A percentile compares a stretch with the other conserved stretches of the same genome.
Evolutionary conservation across 768 basidiomycete genomes (phyloP).

Genomic region (Tulasnella sp.): DNA sequence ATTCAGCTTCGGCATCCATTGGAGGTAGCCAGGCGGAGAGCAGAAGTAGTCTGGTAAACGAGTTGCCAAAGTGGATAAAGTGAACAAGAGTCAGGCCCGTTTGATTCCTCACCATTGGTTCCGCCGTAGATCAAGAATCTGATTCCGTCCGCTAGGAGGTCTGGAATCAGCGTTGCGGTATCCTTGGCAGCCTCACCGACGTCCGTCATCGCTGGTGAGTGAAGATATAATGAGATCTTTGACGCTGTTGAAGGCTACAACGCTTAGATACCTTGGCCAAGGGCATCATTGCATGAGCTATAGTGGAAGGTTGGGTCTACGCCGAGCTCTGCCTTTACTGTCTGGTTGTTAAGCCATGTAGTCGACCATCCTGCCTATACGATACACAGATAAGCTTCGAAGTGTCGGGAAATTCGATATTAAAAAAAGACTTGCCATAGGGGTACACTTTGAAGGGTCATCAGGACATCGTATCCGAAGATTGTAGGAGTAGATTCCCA

Average conservation of each 20-base stretch:
- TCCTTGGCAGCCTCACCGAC: constrained; percentile 76
- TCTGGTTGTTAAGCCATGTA: constrained; percentile 67
- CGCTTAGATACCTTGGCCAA: constrained; percentile 46
- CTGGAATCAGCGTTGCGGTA: constrained; percentile 61
- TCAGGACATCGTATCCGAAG: too few species aligned
- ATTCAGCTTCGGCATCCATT: constrained; percentile 56
- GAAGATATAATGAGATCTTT: not conserved
- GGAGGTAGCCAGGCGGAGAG: constrained; percentile 44
- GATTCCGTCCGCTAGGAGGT: constrained; percentile 70
- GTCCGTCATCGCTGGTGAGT: not conserved
- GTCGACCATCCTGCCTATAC: constrained; percentile 77
- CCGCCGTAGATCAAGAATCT: constrained; percentile 66
- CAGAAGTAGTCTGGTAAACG: constrained; percentile 36
- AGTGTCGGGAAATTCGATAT: not conserved
- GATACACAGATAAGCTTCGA: too few species aligned
- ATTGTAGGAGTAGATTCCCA: too few species aligned
- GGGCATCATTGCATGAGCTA: constrained; percentile 33
- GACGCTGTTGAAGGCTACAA: not conserved
- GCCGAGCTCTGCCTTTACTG: constrained; percentile 68
- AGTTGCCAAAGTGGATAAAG: too few species aligned
- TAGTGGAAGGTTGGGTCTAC: constrained; percentile 51
- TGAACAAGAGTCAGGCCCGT: too few species aligned
- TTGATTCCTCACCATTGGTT: constrained; percentile 30
- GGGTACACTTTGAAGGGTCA: too few species aligned
- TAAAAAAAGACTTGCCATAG: not conserved